Evolutionary conservation across 108 stramenopile genomes (phyloP).

Genomic region (Nannochloropsis salina): DNA sequence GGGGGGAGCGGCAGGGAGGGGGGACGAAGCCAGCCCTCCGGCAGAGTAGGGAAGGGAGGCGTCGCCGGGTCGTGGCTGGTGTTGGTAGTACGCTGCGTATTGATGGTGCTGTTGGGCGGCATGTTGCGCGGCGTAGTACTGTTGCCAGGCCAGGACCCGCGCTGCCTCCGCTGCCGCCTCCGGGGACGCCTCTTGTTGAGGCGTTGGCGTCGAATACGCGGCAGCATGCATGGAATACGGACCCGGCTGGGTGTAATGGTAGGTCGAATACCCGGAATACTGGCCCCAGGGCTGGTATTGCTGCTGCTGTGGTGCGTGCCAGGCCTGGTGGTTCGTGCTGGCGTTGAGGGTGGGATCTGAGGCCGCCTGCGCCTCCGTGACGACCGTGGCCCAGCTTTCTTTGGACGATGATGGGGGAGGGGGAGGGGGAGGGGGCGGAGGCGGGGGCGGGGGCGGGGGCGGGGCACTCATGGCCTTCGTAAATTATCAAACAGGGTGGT

Average conservation of each 20-base stretch:
- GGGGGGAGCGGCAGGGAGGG: too few relatives aligned
- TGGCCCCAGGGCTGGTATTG: background rate
- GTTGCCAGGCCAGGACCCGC: conserved; percentile 16
- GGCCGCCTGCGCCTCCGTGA: background rate
- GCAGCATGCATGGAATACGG: background rate
- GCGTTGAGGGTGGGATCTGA: background rate
- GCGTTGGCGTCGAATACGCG: background rate
- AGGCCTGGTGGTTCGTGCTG: background rate
- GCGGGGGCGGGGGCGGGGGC: background rate
- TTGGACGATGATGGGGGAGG: background rate
- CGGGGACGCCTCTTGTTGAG: background rate
- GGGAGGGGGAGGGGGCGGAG: background rate
- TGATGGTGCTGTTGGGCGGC: background rate
- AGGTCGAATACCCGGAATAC: background rate
- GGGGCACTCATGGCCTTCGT: too few relatives aligned
- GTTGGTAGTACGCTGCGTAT: background rate
- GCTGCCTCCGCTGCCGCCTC: background rate
- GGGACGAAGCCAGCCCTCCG: too few relatives aligned
- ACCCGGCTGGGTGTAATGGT: background rate
- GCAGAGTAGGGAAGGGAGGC: too few relatives aligned
- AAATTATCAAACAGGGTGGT: too few relatives aligned
- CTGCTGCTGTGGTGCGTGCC: conserved; percentile 9
- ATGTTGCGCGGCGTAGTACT: conserved; percentile 5
- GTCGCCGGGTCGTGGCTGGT: background rate
- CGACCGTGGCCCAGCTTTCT: background rate